Percentiles rank a stretch among this genome's conserved stretches.
phyloP scores from a whole-genome alignment of 768 basidiomycete genomes.

The Leccinum truebloodii region DNA sequence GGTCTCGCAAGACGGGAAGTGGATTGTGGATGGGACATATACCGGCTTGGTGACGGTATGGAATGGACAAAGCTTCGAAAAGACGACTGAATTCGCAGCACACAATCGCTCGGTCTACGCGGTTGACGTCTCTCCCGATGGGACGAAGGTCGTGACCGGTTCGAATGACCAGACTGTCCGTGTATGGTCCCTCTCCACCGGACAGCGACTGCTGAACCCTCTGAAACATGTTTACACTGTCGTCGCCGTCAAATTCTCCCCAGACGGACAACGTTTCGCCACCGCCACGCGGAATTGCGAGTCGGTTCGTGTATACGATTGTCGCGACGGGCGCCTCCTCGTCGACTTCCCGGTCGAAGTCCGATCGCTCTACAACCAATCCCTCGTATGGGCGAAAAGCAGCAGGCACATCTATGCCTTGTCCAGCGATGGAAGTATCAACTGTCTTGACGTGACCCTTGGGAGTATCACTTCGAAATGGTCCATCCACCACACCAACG shows the following conservation, averaged over 20 bases:
- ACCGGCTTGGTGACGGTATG: background rate
- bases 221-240: background rate
- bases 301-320: conserved; percentile 5
- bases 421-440: background rate
- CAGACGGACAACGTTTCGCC: conserved; percentile 4
- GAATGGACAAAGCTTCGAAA: background rate
- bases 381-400: background rate
- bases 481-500: background rate
- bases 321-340: background rate
- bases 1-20: background rate
- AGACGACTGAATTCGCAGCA: background rate
- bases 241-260: conserved; percentile 12
- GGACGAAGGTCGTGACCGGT: conserved; percentile 1
- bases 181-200: conserved; percentile 11
- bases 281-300: background rate
- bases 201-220: background rate
- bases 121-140: conserved; percentile 9
- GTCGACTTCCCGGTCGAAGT: background rate
- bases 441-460: background rate
- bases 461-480: background rate
- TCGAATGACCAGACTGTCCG: background rate
- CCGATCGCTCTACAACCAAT: background rate
- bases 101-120: background rate
- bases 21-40: background rate
- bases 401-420: background rate